Base-by-base conservation (phyloP, 2,329 filamentous ascomycete species). In the Arachnopeziza araneosa region DNA sequence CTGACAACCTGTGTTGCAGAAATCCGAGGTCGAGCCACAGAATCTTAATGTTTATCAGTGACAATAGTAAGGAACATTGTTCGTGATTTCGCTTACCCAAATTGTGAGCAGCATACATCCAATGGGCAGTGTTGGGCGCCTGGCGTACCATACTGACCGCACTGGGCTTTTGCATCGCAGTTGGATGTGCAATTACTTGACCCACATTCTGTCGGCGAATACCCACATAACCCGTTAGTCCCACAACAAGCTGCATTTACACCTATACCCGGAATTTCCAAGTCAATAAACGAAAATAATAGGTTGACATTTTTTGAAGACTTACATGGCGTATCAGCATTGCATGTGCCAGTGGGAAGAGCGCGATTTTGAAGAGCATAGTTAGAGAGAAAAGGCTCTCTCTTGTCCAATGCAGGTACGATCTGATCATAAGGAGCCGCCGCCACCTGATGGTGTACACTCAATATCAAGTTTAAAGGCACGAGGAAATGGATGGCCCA, bases 161-260 rank as follows among this genome's bases (percentile, higher is more conserved):
- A 75, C 65, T 71, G 69, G 24, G 73, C 71, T 9, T 62, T 67
- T 2, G 73, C 69, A 50, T 72, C 63, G 49, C 68, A 69, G 23
- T 67, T 66, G 2, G 60, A 64, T 12, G 64, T 63, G 24, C 65
- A 68, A 5, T 30, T 52, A 14, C 60, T 61, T 5, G 21, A 54
- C 12, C 60, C 26, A 36, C 66, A 68, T 50, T 61, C 62, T 22
- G 60, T 62, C 1, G 63, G 56, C 0, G 59, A 63, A 24, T 56
- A 68, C 1, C 66, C 66, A 51, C 66, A 68, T 44, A 44, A 19
- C 6, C 12, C 12, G 17, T 44, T 44, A 17, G 5, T 44, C 4
- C 36, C 36, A 14, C 36, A 6, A 44, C 36, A 44, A 4, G 36
- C 36, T 3, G 36, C 17, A 7, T 8, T 44, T n/a, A n/a, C n/a